Base-by-base conservation (phyloP, 2,329 filamentous ascomycete species). In the Aspergillus versicolor region DNA sequence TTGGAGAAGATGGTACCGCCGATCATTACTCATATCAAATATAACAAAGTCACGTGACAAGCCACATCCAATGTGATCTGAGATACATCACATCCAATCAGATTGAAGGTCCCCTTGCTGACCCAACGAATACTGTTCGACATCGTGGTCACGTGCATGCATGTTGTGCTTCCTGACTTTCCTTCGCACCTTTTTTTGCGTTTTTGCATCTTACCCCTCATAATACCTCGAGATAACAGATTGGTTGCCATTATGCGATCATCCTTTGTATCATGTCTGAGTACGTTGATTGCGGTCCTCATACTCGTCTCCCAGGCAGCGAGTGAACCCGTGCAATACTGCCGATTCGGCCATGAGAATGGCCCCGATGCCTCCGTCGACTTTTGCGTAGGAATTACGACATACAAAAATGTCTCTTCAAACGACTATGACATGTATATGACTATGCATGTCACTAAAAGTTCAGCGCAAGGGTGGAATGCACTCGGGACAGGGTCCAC, bases 321-420 rank as follows among this genome's bases (percentile, higher is more conserved):
- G 17, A 45, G 41, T 37, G 34, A 61, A 9, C 48, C 52, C 9
- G 54, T 59, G 6, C 57, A 59, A 22, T 59, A 59, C 19, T 59
- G 57, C 45, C 34, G 51, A 32, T 59, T 45, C 22, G 57, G 57
- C 40, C 34, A 59, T 24, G 32, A 24, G 3, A 19, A 47, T 13
- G 27, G n/a, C 15, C 40, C 45, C 3, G 30, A 46, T 47, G 53
- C 19, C 19, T 38, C 42, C 5, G 48, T 53, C 13, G 49, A 56
- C 45, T 59, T 59, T 42, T 59, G 57, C 34, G 37, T 59, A 48
- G 54, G 52, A 9, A 21, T 56, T 32, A 38, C 57, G 8, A 56
- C 47, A 22, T 54, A 53, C 53, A 22, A 53, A 19, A 59, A 59
- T 47, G 43, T 4, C 3, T 53, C 57, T 15, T 56, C 57, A 15